Percentiles rank a stretch among this genome's conserved stretches.
Evolutionary conservation across 2,329 filamentous ascomycete genomes (phyloP).

Genomic region (Apiospora marii): DNA sequence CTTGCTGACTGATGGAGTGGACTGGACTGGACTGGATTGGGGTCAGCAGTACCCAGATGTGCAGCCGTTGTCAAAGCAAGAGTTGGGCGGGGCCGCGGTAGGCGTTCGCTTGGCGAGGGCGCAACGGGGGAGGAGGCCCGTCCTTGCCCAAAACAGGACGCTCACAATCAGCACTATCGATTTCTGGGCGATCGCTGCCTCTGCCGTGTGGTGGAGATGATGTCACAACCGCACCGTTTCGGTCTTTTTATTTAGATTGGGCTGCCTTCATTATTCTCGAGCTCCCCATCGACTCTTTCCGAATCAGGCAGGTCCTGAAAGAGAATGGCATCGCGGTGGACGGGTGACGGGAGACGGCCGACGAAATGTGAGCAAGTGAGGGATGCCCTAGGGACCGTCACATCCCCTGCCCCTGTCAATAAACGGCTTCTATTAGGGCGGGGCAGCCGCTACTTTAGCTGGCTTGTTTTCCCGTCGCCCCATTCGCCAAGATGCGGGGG

Average conservation of each 20-base stretch:
- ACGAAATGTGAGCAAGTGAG: neutral
- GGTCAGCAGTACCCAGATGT: neutral
- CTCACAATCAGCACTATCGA: conserved; percentile 1
- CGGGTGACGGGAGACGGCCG: neutral
- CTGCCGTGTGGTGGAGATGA: neutral
- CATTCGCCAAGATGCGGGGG: conserved; percentile 20
- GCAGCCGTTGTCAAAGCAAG: neutral
- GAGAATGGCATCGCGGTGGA: neutral
- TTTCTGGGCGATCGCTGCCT: neutral
- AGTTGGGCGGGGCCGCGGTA: conserved; percentile 2
- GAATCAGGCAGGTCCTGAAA: neutral
- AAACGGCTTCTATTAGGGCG: neutral
- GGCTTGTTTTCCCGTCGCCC: conserved; percentile 1
- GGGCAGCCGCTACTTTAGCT: conserved; percentile 1
- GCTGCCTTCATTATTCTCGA: neutral
- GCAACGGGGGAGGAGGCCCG: neutral
- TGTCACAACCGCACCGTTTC: neutral
- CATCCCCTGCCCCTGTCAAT: conserved; percentile 1
- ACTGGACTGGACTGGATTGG: neutral
- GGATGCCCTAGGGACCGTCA: neutral
- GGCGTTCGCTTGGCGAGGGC: neutral
- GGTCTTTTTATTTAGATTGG: neutral
- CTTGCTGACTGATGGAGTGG: neutral
- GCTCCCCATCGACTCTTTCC: neutral
- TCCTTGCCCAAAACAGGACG: neutral